Evolutionary conservation across 768 basidiomycete genomes (phyloP).

Genomic region (Dentipellis sp.): DNA sequence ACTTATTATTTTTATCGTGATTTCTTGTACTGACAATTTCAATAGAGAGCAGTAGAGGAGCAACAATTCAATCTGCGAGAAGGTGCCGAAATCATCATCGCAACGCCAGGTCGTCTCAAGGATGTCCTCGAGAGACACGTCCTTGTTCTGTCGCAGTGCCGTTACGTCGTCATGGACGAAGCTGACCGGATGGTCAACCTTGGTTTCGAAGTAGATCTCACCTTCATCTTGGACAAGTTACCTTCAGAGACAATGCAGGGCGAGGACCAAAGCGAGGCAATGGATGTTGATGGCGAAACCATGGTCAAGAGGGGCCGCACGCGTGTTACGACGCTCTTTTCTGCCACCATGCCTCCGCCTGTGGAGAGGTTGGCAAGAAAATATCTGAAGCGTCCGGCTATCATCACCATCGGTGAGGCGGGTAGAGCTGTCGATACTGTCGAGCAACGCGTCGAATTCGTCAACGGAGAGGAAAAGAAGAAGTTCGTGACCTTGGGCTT

Average conservation of each 20-base stretch:
- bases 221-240: slow-evolving; percentile 89
- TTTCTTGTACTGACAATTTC: slow-evolving; percentile 12
- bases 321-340: slow-evolving; percentile 93
- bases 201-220: slow-evolving; percentile 91
- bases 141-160: slow-evolving; percentile 92
- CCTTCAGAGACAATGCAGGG: slow-evolving; percentile 85
- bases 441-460: slow-evolving; percentile 92
- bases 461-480: slow-evolving; percentile 91
- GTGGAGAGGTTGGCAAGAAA: slow-evolving; percentile 93
- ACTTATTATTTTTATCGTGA: background rate
- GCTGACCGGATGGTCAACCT: slow-evolving; percentile 98
- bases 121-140: slow-evolving; percentile 96
- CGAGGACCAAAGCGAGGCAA: slow-evolving; percentile 63
- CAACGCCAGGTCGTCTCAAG: slow-evolving; percentile 96
- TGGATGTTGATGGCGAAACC: slow-evolving; percentile 69
- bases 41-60: slow-evolving; percentile 85
- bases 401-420: slow-evolving; percentile 96
- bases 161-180: slow-evolving; percentile 99
- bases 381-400: slow-evolving; percentile 86
- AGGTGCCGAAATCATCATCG: slow-evolving; percentile 97
- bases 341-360: slow-evolving; percentile 97
- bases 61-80: slow-evolving; percentile 97
- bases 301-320: slow-evolving; percentile 68
- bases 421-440: slow-evolving; percentile 98
- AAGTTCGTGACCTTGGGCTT: slow-evolving; percentile 47